A percentile compares a stretch with the other conserved stretches of the same genome.
Evolutionary conservation across 768 basidiomycete genomes (phyloP).

Genomic region (button mushroom (Agaricus bisporus)): DNA sequence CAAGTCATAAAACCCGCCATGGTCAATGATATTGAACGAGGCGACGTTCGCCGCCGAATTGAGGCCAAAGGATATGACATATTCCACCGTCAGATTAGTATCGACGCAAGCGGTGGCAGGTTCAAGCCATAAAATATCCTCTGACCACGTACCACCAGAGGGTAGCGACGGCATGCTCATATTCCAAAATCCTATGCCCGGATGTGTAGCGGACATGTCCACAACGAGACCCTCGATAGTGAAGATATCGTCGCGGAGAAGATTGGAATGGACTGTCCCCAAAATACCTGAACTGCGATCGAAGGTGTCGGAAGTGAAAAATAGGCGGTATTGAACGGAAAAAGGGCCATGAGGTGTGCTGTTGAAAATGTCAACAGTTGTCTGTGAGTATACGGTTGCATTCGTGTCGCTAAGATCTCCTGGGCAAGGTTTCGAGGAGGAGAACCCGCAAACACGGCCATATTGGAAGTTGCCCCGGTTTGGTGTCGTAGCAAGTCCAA

Average conservation of each 20-base stretch:
- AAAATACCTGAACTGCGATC: not conserved
- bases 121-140: conserved; percentile 19
- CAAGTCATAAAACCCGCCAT: conserved; percentile 13
- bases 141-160: conserved; percentile 14
- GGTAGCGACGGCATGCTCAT: not conserved
- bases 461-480: conserved; percentile 11
- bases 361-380: conserved; percentile 13
- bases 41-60: not conserved
- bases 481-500: conserved; percentile 17
- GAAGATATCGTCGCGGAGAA: conserved; percentile 17
- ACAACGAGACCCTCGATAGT: conserved; percentile 14
- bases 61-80: not conserved
- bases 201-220: conserved; percentile 12
- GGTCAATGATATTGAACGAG: conserved; percentile 13
- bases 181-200: conserved; percentile 7
- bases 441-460: conserved; percentile 15
- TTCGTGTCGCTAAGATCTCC: conserved; percentile 13
- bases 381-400: conserved; percentile 11
- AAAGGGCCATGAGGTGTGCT: conserved; percentile 17
- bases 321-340: conserved; percentile 17
- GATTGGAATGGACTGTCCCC: not conserved
- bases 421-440: conserved; percentile 14
- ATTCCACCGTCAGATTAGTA: conserved; percentile 18
- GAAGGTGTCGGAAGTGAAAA: conserved; percentile 5
- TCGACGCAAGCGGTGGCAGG: conserved; percentile 17